Evolutionary conservation across 495 filamentous ascomycete genomes (phyloP).

Genomic region (Viridothelium virens): DNA sequence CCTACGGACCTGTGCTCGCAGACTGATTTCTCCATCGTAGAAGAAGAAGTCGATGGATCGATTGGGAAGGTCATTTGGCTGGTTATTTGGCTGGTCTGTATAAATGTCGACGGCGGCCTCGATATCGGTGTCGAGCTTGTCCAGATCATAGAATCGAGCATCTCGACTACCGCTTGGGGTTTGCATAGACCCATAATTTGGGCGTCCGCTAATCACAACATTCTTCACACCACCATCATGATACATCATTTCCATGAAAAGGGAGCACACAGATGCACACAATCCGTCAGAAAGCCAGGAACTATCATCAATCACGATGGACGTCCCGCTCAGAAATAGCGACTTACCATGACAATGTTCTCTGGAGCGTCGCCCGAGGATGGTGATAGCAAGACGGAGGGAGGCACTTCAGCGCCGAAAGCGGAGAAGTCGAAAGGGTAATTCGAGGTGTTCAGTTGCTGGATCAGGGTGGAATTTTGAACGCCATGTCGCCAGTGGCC

Average conservation of each 20-base stretch:
- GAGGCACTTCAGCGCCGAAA: neutral
- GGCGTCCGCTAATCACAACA: conserved; percentile 43
- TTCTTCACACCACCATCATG: conserved; percentile 40
- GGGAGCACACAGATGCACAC: conserved; percentile 44
- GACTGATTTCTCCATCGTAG: conserved; percentile 18
- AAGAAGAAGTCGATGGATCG: neutral
- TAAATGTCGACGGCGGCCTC: neutral
- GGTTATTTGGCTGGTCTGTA: too few species aligned
- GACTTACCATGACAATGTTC: conserved; percentile 41
- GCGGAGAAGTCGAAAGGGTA: neutral
- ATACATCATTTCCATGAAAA: conserved; percentile 48
- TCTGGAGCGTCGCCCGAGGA: conserved; percentile 30
- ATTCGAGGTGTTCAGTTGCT: conserved; percentile 44
- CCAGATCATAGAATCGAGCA: conserved; percentile 8
- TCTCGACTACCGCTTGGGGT: conserved; percentile 29
- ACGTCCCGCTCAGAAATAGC: neutral
- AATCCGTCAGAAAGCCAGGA: conserved; percentile 38
- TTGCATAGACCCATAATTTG: conserved; percentile 31
- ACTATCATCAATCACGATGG: neutral
- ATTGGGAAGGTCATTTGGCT: neutral
- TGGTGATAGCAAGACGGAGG: conserved; percentile 24
- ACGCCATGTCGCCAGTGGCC: conserved; percentile 35
- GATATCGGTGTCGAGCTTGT: conserved; percentile 1
- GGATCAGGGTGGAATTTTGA: conserved; percentile 35
- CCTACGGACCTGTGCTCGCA: conserved; percentile 24